Evolutionary conservation across 139 green algal genomes (phyloP), one percentile per base, ranked within the genome.

Genomic region (Tetradesmus obliquus): DNA sequence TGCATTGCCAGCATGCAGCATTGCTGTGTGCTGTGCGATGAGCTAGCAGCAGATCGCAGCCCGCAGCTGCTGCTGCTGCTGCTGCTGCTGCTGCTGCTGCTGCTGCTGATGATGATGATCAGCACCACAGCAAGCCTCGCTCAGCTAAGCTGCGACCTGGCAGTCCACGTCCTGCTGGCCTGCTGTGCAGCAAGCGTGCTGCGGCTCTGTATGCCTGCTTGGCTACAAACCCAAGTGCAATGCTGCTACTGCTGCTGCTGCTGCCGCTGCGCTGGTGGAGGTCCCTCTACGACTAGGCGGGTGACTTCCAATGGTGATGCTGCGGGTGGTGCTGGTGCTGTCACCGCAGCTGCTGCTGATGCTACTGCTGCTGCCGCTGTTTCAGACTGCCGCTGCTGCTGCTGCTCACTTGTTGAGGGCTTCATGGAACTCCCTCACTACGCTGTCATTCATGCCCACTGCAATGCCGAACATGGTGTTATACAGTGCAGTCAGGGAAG

Each of bases 371-470:
- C 66, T 57, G 57, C 86, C 32, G 32, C 32, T 45, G 32, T 45
- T 45, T 45, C 32, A 45, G 32, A 45, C 32, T 45, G 32, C 58
- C 32, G 57, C 58, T 88, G 84, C 57, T 88, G 66, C 66, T 76
- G 66, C 66, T 57, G 57, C 86, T 84, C 45, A 90, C 86, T 84
- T 90, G 71, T 90, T 90, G 2, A 90, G 86, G 13, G 86, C 51
- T n/a, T 90, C 86, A 90, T 90, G 86, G 57, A 90, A 90, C 54
- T 90, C 86, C 45, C 15, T 55, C 2, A 90, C 86, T n/a, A 90
- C 86, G 54, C 86, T 90, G 55, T 90, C 86, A 69, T 90, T 90
- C 71, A 72, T 84, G 71, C 69, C 24, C 9, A 32, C 86, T 89
- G 85, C 85, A 89, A 12, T 76, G 17, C 24, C 17, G n/a, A 76